Percentiles rank a stretch among this genome's conserved stretches.
Evolutionary conservation across 768 basidiomycete genomes (phyloP).

Genomic region (Tulasnella sp.): DNA sequence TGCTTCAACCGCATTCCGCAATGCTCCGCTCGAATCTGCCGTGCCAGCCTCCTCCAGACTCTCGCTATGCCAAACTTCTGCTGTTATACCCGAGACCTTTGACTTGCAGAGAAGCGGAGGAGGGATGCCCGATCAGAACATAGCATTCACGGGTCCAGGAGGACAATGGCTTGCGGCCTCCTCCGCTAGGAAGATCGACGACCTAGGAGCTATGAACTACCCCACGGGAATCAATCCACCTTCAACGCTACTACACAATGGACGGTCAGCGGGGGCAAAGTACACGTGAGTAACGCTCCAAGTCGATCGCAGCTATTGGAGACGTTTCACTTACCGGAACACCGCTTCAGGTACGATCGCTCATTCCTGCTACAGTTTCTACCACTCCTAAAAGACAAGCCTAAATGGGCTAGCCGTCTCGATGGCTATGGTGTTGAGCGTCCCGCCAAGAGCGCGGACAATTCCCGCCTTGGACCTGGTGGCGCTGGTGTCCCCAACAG

Average conservation of each 20-base stretch:
- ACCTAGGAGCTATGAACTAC: slow-evolving; percentile 41
- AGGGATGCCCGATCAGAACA: too few relatives aligned
- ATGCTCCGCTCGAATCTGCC: too few relatives aligned
- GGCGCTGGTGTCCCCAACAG: too few relatives aligned
- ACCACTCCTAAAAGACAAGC: slow-evolving; percentile 87
- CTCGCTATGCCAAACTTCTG: too few relatives aligned
- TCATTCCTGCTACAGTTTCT: slow-evolving; percentile 99
- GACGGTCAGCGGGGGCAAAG: slow-evolving; percentile 72
- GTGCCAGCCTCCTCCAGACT: too few relatives aligned
- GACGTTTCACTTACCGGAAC: not conserved
- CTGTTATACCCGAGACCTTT: too few relatives aligned
- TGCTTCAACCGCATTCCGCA: too few relatives aligned
- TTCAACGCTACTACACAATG: slow-evolving; percentile 52
- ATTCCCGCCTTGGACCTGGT: too few relatives aligned
- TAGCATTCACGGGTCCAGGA: too few relatives aligned
- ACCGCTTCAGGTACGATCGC: slow-evolving; percentile 67
- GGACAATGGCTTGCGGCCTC: slow-evolving; percentile 32
- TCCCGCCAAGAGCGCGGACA: too few relatives aligned
- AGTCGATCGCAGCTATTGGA: not conserved
- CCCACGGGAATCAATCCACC: slow-evolving; percentile 65
- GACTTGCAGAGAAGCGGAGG: too few relatives aligned
- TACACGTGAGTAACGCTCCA: slow-evolving; percentile 46
- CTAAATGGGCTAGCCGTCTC: slow-evolving; percentile 32
- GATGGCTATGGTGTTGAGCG: slow-evolving; percentile 31
- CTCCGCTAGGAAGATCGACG: slow-evolving; percentile 75